These are phyloP conservation scores for Cryphonectria nitschkei DNA, from an alignment of 2,329 filamentous ascomycete species.

Conservation along the genomic window DNA sequence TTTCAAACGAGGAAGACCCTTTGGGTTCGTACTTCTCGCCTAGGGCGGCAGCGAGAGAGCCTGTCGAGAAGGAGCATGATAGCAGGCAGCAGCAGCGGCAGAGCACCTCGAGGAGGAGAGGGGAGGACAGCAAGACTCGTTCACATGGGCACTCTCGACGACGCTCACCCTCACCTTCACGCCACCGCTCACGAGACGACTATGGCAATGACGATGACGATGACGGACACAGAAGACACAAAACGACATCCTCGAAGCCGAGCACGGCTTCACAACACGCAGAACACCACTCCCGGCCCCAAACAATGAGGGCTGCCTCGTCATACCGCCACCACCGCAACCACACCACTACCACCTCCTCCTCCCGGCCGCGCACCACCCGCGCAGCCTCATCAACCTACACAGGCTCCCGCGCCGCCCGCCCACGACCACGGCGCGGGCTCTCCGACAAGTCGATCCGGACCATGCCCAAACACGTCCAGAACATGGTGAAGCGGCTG, in stretches of 20 bases:
- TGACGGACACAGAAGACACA: conserved; percentile 9
- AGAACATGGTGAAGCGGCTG: conserved; percentile 9
- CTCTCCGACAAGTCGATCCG: conserved; percentile 23
- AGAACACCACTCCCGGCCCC: conserved; percentile 19
- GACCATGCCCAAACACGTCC: conserved; percentile 15
- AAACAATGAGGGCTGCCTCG: conserved; percentile 24
- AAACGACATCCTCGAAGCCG: conserved; percentile 14
- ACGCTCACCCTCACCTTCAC: conserved; percentile 17
- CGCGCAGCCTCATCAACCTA: conserved; percentile 24
- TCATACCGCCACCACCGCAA: conserved; percentile 16
- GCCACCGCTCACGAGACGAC: conserved; percentile 2
- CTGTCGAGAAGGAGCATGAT: conserved; percentile 1
- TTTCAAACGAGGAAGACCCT: conserved; percentile 29
- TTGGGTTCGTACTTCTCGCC: conserved; percentile 16
- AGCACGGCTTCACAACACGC: conserved; percentile 1
- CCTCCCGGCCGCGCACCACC: conserved; percentile 22
- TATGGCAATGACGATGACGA: neutral
- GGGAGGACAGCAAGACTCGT: neutral
- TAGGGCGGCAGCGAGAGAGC: neutral
- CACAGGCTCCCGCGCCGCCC: neutral
- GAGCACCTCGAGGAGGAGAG: conserved; percentile 13
- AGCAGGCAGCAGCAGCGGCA: neutral
- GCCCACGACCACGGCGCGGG: conserved; percentile 13
- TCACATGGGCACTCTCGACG: conserved; percentile 17
- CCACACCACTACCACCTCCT: neutral